These are phyloP conservation scores for Botrytis cinerea DNA, from an alignment of 2,329 filamentous ascomycete genomes.

Conservation along the genomic window DNA sequence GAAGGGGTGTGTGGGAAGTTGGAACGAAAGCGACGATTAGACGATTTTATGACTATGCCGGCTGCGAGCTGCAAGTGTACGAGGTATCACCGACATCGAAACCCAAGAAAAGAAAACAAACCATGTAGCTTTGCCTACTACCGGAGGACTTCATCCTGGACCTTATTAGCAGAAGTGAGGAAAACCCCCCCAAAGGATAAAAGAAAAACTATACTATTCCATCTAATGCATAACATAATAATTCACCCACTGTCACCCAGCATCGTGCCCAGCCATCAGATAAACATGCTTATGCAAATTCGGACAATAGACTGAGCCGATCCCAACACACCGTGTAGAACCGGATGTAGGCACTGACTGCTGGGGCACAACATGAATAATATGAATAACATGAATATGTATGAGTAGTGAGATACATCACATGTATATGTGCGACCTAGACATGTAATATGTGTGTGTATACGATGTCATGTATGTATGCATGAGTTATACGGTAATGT, in stretches of 20 bases:
- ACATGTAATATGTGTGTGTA: no score
- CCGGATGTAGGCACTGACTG: not conserved
- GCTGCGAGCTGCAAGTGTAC: not conserved
- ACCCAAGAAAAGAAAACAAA: not conserved
- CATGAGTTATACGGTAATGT: not conserved
- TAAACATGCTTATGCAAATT: conserved; percentile 19
- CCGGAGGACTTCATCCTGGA: not conserved
- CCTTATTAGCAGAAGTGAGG: not conserved
- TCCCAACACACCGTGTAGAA: conserved; percentile 5
- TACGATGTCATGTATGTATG: not conserved
- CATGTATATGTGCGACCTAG: not conserved
- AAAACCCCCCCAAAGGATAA: not conserved
- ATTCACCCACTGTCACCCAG: conserved; percentile 9
- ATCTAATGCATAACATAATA: not conserved
- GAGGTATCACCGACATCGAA: not conserved
- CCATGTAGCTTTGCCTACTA: not conserved
- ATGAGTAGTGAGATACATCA: not conserved
- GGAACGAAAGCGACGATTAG: not conserved
- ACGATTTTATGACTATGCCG: not conserved
- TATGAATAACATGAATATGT: not conserved
- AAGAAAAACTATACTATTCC: not conserved
- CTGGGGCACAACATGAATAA: not conserved
- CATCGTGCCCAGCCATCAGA: conserved; percentile 17
- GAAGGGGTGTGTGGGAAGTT: not conserved
- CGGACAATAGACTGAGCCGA: conserved; percentile 12